Base-by-base conservation (phyloP, 768 basidiomycete genomes). In the Dictyophora rubrovolvata region DNA sequence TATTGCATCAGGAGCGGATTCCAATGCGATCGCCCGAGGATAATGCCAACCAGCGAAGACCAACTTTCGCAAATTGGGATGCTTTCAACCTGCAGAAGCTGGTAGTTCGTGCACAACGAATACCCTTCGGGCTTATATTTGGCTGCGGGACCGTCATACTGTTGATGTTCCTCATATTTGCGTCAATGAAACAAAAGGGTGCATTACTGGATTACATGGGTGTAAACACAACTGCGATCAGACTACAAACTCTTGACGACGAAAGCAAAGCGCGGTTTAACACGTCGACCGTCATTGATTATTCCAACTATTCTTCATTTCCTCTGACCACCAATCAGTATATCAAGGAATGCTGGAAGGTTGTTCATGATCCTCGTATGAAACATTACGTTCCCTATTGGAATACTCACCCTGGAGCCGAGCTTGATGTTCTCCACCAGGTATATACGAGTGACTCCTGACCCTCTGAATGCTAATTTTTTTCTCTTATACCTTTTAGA, bases 321-420 rank as follows among this genome's bases (percentile, higher is more conserved):
- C 85, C 85, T 8, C 73, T 86, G 9, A 75, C 73, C 23, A 77
- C 83, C 5, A 63, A 68, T 11, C 74, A 87, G 70, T 87, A 85
- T 67, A 74, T 73, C 17, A 63, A 68, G 1, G 79, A 86, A 69
- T 88, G 86, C 65, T 68, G 72, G 56, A 80, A 79, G 63, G 62
- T 81, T 20, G 71, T 74, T 62, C 60, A 69, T 17, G 76, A 75
- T 6, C 74, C 53, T 28, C 61, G 56, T 48, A 58, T 74, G 55
- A 79, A 81, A 75, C 65, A 73, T 14, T 75, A 79, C 63, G 73
- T 72, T 7, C 71, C 65, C 47, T 87, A 80, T 63, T 87, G 85
- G 85, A 72, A 54, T 42, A 63, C 59, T 53, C 56, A 65, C 52
- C 42, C 64, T 34, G 49, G 54, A 12, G 64, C 69, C 8, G 46